These are phyloP conservation scores for Platanthera guangdongensis DNA, from an alignment of 106 monocot species.

Conservation along the genomic window DNA sequence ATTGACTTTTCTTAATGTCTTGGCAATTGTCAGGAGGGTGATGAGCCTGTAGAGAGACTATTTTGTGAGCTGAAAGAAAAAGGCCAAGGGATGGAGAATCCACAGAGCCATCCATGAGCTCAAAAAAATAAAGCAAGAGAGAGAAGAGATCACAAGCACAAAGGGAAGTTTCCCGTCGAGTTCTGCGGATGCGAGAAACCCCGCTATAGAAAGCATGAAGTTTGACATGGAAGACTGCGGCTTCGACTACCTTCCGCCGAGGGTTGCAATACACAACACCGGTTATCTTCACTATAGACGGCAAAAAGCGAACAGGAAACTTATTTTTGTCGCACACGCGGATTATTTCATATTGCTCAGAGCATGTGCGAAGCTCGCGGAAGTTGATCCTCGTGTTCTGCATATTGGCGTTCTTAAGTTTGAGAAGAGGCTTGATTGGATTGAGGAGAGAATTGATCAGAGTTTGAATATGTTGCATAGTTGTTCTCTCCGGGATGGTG, in stretches of 20 bases:
- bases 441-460: constrained; percentile 35
- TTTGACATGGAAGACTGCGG: constrained; percentile 63
- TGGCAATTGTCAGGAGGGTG: constrained; percentile 18
- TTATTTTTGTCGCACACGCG: constrained; percentile 55
- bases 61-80: constrained; percentile 17
- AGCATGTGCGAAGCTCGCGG: constrained; percentile 58
- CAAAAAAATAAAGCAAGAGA: constrained; percentile 9
- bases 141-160: not conserved
- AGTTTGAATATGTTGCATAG: constrained; percentile 19
- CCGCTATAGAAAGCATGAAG: constrained; percentile 34
- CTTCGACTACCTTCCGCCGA: constrained; percentile 58
- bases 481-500: not conserved
- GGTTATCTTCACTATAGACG: constrained; percentile 52
- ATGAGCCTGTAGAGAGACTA: constrained; percentile 1
- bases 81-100: constrained; percentile 22
- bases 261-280: constrained; percentile 6
- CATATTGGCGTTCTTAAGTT: constrained; percentile 51
- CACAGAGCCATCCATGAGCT: not conserved
- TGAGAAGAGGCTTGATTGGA: constrained; percentile 62
- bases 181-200: not conserved
- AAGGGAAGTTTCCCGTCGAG: not conserved
- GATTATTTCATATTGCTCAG: constrained; percentile 79
- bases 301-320: constrained; percentile 22
- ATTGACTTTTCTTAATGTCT: not conserved
- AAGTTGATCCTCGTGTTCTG: constrained; percentile 48